A percentile compares a stretch with the other conserved stretches of the same genome.
These are phyloP conservation scores for Pseudocercospora musae DNA, from an alignment of 2,329 filamentous ascomycete genomes.

Conservation along the genomic window DNA sequence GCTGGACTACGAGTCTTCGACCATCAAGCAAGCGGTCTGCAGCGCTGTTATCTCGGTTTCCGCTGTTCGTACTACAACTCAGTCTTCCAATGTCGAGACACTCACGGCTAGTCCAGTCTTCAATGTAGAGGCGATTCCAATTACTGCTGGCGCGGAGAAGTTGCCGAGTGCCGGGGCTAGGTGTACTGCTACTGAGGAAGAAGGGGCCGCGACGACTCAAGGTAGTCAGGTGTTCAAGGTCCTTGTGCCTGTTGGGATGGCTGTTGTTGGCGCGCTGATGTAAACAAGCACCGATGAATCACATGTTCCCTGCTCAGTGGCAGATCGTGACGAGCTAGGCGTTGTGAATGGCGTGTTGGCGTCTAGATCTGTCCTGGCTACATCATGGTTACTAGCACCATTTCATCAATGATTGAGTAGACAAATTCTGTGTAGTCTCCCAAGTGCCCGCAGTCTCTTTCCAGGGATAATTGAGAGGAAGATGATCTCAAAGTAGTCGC, in stretches of 20 bases:
- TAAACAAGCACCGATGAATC: too few relatives aligned
- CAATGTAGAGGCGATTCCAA: conserved; percentile 11
- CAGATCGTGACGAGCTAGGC: too few relatives aligned
- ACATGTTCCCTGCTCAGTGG: too few relatives aligned
- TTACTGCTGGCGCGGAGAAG: conserved; percentile 18
- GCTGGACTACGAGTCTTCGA: background rate
- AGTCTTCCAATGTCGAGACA: background rate
- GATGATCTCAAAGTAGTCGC: too few relatives aligned
- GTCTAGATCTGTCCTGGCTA: too few relatives aligned
- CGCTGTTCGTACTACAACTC: conserved; percentile 1
- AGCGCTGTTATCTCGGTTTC: background rate
- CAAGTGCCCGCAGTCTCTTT: too few relatives aligned
- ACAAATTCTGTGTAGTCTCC: too few relatives aligned
- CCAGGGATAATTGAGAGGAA: too few relatives aligned
- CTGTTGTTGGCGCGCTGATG: background rate
- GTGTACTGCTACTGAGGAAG: conserved; percentile 10
- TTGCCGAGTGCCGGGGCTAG: conserved; percentile 8
- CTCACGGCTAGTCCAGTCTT: background rate
- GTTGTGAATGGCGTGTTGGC: too few relatives aligned
- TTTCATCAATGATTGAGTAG: too few relatives aligned
- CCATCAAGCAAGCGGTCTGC: background rate
- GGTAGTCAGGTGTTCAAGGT: conserved; percentile 17
- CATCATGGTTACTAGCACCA: too few relatives aligned
- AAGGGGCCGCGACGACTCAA: conserved; percentile 9
- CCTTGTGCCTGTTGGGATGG: conserved; percentile 16